phyloP scores from a whole-genome alignment of 1,139 yeast species.

The Nadsonia starkeyi-henricii region DNA sequence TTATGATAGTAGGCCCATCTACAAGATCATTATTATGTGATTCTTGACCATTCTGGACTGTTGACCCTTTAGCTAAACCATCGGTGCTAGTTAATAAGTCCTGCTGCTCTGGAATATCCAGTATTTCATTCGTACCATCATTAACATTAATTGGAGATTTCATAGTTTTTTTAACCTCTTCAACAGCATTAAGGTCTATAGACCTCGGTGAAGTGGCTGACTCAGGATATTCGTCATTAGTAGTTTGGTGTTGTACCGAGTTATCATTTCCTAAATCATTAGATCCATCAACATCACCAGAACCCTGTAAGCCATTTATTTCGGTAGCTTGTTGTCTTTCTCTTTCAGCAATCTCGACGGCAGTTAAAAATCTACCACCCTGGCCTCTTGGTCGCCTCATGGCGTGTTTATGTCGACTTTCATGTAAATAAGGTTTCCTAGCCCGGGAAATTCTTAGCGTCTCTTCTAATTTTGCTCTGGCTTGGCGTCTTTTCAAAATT shows the following conservation, averaged over 20 bases:
- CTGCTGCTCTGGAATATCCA: not conserved
- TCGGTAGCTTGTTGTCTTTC: conserved; percentile 37
- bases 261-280: not conserved
- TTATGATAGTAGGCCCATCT: no score
- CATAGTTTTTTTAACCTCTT: not conserved
- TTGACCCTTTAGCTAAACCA: not conserved
- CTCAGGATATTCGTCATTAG: not conserved
- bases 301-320: not conserved
- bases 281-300: not conserved
- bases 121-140: not conserved
- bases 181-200: not conserved
- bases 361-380: conserved; percentile 93
- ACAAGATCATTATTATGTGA: not conserved
- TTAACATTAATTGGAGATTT: not conserved
- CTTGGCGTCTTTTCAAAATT: conserved; percentile 80
- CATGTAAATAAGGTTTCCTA: conserved; percentile 88
- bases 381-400: conserved; percentile 99
- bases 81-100: not conserved
- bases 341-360: conserved; percentile 87
- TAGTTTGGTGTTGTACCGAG: not conserved
- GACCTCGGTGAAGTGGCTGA: not conserved
- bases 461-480: conserved; percentile 88
- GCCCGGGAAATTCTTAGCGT: conserved; percentile 77
- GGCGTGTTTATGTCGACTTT: conserved; percentile 96
- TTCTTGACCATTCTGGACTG: not conserved